phyloP scores from a whole-genome alignment of 305 asterid genomes.

The Fraxinus sp. region DNA sequence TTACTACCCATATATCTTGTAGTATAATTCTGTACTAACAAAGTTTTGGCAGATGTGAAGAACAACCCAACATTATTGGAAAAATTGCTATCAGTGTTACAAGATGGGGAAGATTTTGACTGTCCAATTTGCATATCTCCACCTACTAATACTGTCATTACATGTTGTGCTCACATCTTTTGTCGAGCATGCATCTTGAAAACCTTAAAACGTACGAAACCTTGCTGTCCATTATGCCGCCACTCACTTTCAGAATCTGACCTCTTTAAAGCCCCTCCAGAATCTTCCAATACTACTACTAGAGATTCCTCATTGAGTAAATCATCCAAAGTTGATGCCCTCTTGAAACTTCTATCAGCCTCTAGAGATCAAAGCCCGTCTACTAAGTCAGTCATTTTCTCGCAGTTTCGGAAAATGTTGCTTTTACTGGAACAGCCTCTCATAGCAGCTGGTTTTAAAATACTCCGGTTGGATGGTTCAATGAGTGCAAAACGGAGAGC shows the following conservation, averaged over 20 bases:
- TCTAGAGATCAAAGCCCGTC: conserved; percentile 46
- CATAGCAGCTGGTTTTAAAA: conserved; percentile 63
- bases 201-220: conserved; percentile 54
- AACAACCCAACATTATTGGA: conserved; percentile 68
- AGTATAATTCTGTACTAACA: background rate
- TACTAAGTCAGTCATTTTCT: conserved; percentile 73
- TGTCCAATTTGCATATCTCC: conserved; percentile 88
- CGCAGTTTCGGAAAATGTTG: conserved; percentile 79
- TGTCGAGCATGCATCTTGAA: conserved; percentile 75
- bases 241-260: conserved; percentile 69
- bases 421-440: conserved; percentile 68
- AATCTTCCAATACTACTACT: conserved; percentile 35
- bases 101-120: conserved; percentile 86
- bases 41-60: conserved; percentile 58
- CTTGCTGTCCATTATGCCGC: conserved; percentile 91
- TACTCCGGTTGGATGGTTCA: conserved; percentile 74
- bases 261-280: conserved; percentile 63
- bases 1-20: background rate
- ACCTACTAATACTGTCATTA: conserved; percentile 63
- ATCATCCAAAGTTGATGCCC: conserved; percentile 74
- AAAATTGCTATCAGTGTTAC: conserved; percentile 65
- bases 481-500: conserved; percentile 66
- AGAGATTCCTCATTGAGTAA: conserved; percentile 30
- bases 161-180: conserved; percentile 79
- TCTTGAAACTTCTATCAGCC: conserved; percentile 53